Evolutionary conservation across 2,329 filamentous ascomycete genomes (phyloP), one percentile per base, ranked within the genome.

Genomic region (Sclerotinia spermophila): DNA sequence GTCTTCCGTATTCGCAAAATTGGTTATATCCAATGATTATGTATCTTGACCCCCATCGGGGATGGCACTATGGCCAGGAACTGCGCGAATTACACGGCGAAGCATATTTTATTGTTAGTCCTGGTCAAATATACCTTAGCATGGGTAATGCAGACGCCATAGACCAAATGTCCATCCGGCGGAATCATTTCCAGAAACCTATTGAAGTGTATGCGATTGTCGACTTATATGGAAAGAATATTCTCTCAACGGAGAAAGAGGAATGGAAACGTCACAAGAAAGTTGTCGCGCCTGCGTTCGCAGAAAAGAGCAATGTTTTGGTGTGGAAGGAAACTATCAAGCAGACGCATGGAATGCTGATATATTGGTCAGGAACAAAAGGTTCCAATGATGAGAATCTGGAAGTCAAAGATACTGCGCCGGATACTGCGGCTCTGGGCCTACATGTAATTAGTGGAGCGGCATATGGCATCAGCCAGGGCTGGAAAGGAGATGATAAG

Each of bases 261-360:
- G 80, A 86, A 40, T 94, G 91, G 92, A 88, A 89, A 48, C 84
- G 87, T 80, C 92, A 95, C 78, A 86, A 92, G 73, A 93, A 91
- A 80, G 85, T 89, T 59, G 90, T 89, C 0, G 87, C 89, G 40
- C 88, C 91, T 0, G 87, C 87, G 3, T 94, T 95, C 79, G 92
- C 90, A 71, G 92, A 95, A 81, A 89, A 86, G 81, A 94, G 93
- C 79, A 89, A 92, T 70, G 83, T 85, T 24, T 79, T 92, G 35
- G 88, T 92, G 2, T 92, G 89, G 79, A 81, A 81, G 10, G 89
- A 92, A 77, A 84, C 86, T 1, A 82, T 91, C 69, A 81, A 83
- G 70, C 91, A 94, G 81, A 86, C 90, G 0, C 81, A 85, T 72
- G 84, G 85, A 24, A 85, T 92, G 85, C 76, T 92, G 3, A 59